A percentile compares a stretch with the other conserved stretches of the same genome.
phyloP scores from a whole-genome alignment of 1,139 yeast genomes.

The Kurtzmaniella quercitrusa region DNA sequence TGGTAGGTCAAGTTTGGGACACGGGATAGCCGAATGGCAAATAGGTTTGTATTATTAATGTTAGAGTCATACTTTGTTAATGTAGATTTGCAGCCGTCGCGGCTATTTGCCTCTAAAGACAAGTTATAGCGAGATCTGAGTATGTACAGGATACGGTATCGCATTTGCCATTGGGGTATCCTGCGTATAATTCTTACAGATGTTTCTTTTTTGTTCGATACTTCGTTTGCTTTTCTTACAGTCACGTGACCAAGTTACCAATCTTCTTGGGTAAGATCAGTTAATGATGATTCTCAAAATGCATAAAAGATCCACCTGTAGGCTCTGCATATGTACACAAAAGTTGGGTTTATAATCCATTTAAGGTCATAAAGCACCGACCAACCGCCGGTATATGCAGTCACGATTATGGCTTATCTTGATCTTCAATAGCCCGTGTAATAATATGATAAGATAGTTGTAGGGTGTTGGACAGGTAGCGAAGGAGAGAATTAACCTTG shows the following conservation, averaged over 20 bases:
- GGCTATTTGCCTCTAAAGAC: constrained; percentile 1
- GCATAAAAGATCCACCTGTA: background rate
- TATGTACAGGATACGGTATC: background rate
- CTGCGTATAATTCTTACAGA: too few relatives aligned
- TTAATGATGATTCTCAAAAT: background rate
- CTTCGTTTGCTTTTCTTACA: background rate
- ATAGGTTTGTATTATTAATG: background rate
- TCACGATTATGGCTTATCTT: background rate
- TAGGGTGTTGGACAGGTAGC: background rate
- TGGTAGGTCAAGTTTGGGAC: background rate
- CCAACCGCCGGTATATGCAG: background rate
- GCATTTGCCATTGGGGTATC: background rate
- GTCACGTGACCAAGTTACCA: background rate
- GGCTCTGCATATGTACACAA: background rate
- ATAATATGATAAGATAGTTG: background rate
- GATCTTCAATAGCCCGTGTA: background rate
- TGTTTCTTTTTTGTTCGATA: background rate
- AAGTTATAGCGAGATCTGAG: constrained; percentile 1
- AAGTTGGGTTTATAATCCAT: background rate
- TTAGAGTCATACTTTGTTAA: background rate
- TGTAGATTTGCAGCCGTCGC: constrained; percentile 3
- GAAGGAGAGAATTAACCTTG: background rate
- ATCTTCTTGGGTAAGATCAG: background rate
- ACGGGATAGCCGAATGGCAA: background rate
- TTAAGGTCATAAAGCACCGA: background rate